A percentile compares a stretch with the other conserved stretches of the same genome.
These are phyloP conservation scores for Bimuria novae-zelandiae DNA, from an alignment of 2,329 filamentous ascomycete species.

Conservation along the genomic window DNA sequence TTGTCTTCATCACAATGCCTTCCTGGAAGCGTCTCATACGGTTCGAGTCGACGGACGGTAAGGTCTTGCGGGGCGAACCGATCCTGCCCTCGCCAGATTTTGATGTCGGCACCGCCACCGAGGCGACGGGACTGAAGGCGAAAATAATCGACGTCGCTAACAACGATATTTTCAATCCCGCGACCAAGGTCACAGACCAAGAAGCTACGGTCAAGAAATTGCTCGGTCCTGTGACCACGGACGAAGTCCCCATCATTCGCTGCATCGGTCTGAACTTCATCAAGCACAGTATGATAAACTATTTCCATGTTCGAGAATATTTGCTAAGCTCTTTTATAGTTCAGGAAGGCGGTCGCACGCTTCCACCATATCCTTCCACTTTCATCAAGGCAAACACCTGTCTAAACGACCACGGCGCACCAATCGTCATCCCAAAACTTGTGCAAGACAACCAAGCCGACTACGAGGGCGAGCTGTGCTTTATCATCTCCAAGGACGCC, in stretches of 20 bases:
- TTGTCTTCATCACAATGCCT: constrained; percentile 11
- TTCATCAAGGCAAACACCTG: constrained; percentile 56
- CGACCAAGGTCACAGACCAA: constrained; percentile 59
- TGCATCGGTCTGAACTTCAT: constrained; percentile 66
- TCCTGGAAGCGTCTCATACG: constrained; percentile 60
- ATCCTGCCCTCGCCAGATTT: constrained; percentile 52
- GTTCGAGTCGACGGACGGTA: constrained; percentile 58
- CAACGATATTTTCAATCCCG: constrained; percentile 55
- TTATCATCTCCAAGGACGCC: constrained; percentile 59
- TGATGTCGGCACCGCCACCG: constrained; percentile 56
- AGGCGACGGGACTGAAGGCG: constrained; percentile 56
- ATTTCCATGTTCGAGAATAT: not conserved
- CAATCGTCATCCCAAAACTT: constrained; percentile 55
- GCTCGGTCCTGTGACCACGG: constrained; percentile 56
- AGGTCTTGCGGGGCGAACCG: constrained; percentile 58
- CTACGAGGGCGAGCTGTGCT: constrained; percentile 45
- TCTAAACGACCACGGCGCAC: constrained; percentile 46
- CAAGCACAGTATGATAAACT: constrained; percentile 54
- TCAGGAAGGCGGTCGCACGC: constrained; percentile 56
- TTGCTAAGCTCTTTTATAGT: constrained; percentile 43
- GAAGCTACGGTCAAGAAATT: constrained; percentile 59
- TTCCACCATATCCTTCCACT: constrained; percentile 55
- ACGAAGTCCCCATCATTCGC: constrained; percentile 60
- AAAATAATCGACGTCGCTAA: constrained; percentile 55
- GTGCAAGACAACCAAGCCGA: constrained; percentile 55